Evolutionary conservation across 2,329 filamentous ascomycete species (phyloP), one percentile per base, ranked within the genome.

Genomic region (Arthrobotrys sinensis): DNA sequence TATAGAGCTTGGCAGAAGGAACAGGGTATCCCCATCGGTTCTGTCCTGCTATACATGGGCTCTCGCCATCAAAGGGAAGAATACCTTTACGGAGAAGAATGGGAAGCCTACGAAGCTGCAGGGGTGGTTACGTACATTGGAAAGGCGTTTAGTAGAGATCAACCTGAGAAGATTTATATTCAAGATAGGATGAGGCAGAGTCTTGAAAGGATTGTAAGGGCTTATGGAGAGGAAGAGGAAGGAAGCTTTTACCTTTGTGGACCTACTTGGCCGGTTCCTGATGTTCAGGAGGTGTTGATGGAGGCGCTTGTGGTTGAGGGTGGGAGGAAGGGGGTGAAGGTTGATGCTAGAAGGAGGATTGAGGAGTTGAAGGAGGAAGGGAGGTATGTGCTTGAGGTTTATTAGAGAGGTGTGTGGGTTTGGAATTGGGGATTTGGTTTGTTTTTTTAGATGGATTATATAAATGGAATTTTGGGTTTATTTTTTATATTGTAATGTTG

Each of bases 131-230:
- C 96, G 0, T 89, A 97, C 48, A 90, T 99, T 63, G 96, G 96
- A 65, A 90, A 93, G 64, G 96, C 96, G 50, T 99, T 99, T 88
- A 97, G 93, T 76, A 92, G 96, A 84, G 96, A 99, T 84, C 96
- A 99, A 88, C 92, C 93, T 14, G 89, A 97, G 87, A 99, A 99
- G 90, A 97, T 99, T 81, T 99, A 99, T 86, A 99, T 99, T 83
- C 96, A 99, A 87, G 96, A 99, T 84, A 90, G 94, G 81, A 99
- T 99, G 96, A 89, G 96, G 73, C 89, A 98, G 88, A 93, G 91
- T 0, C 86, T 98, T 76, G 86, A 87, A 52, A 91, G 96, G 80
- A 96, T 99, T 80, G 88, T 93, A 75, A 87, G 94, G 85, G 92
- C 94, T 0, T 98, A 98, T 85, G 90, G 97, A 80, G 87, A 91